Evolutionary conservation across 2,329 filamentous ascomycete species (phyloP).

Genomic region (Dactylellina cionopaga): DNA sequence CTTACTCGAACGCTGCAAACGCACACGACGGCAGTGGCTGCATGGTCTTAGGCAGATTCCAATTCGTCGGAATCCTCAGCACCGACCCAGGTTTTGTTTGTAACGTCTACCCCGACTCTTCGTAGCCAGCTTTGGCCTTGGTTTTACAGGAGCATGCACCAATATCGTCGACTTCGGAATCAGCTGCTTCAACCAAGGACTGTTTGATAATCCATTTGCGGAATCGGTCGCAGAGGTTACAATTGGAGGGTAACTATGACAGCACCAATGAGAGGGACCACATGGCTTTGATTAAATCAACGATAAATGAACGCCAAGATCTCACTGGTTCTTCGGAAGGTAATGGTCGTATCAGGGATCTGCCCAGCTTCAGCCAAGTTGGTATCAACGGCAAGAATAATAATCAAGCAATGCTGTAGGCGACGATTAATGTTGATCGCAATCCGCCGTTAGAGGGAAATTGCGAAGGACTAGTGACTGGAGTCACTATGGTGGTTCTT

Average conservation of each 20-base stretch:
- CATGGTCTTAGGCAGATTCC: neutral
- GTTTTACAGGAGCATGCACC: neutral
- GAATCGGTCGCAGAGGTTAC: neutral
- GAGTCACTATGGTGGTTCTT: neutral
- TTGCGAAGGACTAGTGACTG: neutral
- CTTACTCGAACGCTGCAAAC: neutral
- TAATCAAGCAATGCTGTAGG: slow-evolving; percentile 7
- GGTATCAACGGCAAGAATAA: slow-evolving; percentile 8
- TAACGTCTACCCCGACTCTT: slow-evolving; percentile 20
- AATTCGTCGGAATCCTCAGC: slow-evolving; percentile 12
- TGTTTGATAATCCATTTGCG: slow-evolving; percentile 17
- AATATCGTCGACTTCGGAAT: slow-evolving; percentile 12
- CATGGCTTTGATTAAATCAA: neutral
- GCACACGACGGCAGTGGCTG: slow-evolving; percentile 12
- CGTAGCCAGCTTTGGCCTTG: slow-evolving; percentile 1
- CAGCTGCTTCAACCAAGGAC: slow-evolving; percentile 11
- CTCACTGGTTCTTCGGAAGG: neutral
- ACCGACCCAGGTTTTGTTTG: neutral
- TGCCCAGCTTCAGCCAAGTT: slow-evolving; percentile 8
- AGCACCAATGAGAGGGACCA: slow-evolving; percentile 8
- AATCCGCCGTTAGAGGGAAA: neutral
- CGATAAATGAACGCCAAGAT: slow-evolving; percentile 2
- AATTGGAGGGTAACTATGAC: slow-evolving; percentile 4
- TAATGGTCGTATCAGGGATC: neutral
- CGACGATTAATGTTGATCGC: neutral